A percentile compares a stretch with the other conserved stretches of the same genome.
These are phyloP conservation scores for Geosiphon pyriformis DNA, from an alignment of 192 early-diverging fungal species.

Conservation along the genomic window DNA sequence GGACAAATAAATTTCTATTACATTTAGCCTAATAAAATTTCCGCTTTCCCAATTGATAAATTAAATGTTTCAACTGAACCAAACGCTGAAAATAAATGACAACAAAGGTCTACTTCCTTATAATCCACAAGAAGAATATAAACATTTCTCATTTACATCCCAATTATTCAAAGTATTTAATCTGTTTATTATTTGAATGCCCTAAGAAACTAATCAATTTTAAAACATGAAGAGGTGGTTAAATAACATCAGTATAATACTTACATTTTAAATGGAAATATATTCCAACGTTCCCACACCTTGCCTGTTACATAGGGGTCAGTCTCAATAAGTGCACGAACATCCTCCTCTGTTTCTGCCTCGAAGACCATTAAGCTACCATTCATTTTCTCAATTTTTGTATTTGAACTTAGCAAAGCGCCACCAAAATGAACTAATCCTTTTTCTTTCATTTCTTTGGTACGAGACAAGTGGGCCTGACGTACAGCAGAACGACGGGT, in stretches of 20 bases:
- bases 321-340: constrained; percentile 29
- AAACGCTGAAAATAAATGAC: not conserved
- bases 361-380: constrained; percentile 39
- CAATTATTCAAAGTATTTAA: too few species aligned
- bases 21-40: too few species aligned
- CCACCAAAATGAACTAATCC: constrained; percentile 35
- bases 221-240: too few species aligned
- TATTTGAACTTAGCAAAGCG: constrained; percentile 40
- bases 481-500: constrained; percentile 34
- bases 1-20: too few species aligned
- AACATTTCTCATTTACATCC: too few species aligned
- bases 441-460: constrained; percentile 6
- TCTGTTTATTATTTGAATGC: too few species aligned
- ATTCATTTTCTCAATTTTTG: constrained; percentile 32
- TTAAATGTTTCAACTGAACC: too few species aligned
- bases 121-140: not conserved
- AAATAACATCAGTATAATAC: too few species aligned
- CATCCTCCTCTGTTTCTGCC: constrained; percentile 31
- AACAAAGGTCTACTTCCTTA: not conserved
- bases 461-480: constrained; percentile 31
- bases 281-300: constrained; percentile 38
- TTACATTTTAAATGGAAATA: constrained; percentile 17
- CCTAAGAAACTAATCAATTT: too few species aligned
- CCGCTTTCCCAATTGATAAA: too few species aligned
- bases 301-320: constrained; percentile 39